A percentile compares a stretch with the other conserved stretches of the same genome.
These are phyloP conservation scores for Quercus suber DNA, from an alignment of 306 rosid species.

Conservation along the genomic window DNA sequence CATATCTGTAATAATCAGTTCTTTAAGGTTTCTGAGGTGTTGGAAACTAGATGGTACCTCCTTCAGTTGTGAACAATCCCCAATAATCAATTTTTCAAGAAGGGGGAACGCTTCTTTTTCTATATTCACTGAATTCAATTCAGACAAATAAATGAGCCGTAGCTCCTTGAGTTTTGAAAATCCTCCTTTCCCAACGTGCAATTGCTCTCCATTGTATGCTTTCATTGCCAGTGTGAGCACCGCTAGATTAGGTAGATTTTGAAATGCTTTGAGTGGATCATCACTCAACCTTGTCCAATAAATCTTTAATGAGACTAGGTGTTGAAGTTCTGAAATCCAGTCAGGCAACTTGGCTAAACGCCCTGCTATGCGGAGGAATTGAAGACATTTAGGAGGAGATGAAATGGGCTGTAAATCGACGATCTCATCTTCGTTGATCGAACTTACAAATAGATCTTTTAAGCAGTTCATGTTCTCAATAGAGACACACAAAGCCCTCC, in stretches of 20 bases:
- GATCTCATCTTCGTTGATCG: slow-evolving; percentile 2
- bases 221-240: rapidly evolving
- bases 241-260: no score
- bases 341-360: not conserved
- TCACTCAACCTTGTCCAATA: not conserved
- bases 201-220: no score
- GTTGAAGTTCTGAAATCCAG: slow-evolving; percentile 5
- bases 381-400: not conserved
- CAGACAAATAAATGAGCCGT: rapidly evolving
- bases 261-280: not conserved
- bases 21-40: no score
- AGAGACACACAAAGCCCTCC: not conserved
- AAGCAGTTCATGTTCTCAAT: slow-evolving; percentile 5
- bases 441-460: not conserved
- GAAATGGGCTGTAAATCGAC: not conserved
- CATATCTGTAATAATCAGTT: no score
- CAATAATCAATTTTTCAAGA: no score
- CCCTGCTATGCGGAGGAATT: not conserved
- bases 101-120: no score
- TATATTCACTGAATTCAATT: no score
- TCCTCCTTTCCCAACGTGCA: no score
- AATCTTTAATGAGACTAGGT: not conserved
- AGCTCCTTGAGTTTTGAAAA: no score
- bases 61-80: no score
- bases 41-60: no score